A percentile compares a stretch with the other conserved stretches of the same genome.
Evolutionary conservation across 495 filamentous ascomycete species (phyloP).

Genomic region (Talaromyces thailandensis): DNA sequence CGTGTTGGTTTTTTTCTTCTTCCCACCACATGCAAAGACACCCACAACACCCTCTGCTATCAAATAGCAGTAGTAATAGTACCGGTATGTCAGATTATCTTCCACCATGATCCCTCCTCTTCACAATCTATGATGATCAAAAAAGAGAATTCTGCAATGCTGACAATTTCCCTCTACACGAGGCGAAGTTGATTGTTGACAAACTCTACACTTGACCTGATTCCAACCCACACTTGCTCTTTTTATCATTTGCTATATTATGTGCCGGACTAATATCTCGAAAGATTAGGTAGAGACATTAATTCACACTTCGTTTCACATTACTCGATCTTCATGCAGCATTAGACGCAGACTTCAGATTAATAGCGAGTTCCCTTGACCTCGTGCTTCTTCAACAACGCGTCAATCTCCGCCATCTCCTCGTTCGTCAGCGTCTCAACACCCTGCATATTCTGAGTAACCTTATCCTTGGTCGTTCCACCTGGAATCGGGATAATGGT

Average conservation of each 20-base stretch:
- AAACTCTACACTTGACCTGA: constrained; percentile 52
- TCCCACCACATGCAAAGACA: background rate
- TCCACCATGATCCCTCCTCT: background rate
- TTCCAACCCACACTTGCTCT: background rate
- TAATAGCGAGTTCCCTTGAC: constrained; percentile 32
- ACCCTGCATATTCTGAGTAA: constrained; percentile 35
- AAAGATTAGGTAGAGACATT: background rate
- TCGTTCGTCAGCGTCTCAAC: constrained; percentile 25
- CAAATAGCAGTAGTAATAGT: background rate
- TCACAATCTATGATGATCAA: constrained; percentile 29
- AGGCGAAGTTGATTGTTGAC: constrained; percentile 43
- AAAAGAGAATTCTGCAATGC: constrained; percentile 50
- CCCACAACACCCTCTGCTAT: background rate
- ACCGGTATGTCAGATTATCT: background rate
- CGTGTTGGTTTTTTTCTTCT: background rate
- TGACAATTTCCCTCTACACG: constrained; percentile 33
- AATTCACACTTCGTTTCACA: background rate
- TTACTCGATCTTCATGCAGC: background rate
- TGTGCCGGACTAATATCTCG: background rate
- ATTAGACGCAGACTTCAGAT: background rate
- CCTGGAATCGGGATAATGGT: constrained; percentile 82
- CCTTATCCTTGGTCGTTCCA: constrained; percentile 37
- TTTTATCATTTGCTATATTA: background rate
- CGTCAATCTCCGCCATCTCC: constrained; percentile 39
- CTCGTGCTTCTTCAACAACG: constrained; percentile 26